Conservation (phyloP, 2,329 filamentous ascomycete genomes). For the Fusarium newnesense region DNA sequence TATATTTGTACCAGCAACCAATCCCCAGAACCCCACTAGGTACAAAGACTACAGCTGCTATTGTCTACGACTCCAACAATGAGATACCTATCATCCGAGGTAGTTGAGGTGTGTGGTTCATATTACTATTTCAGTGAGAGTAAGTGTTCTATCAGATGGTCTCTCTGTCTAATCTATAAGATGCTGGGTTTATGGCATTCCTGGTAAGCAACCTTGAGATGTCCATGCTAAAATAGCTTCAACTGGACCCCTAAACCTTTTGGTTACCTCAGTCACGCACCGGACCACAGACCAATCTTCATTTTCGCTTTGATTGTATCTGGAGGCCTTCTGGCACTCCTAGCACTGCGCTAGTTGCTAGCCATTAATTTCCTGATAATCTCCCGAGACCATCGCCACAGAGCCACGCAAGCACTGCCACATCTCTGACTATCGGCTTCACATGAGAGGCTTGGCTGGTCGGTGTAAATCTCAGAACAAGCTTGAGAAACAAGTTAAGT, state of each 20-base stretch:
- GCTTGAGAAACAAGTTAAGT: background rate
- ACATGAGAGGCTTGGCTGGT: conserved; percentile 4
- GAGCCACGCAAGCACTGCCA: conserved; percentile 33
- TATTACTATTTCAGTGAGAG: background rate
- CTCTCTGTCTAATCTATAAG: background rate
- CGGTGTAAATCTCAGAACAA: background rate
- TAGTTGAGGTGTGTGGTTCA: background rate
- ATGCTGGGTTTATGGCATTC: background rate
- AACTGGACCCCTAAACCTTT: background rate
- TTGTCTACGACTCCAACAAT: conserved; percentile 6
- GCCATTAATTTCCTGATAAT: background rate
- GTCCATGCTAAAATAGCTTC: background rate
- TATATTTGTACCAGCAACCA: conserved; percentile 34
- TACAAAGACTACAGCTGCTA: background rate
- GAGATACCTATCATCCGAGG: background rate
- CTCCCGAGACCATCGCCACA: conserved; percentile 23
- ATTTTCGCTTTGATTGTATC: background rate
- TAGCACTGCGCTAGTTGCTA: background rate
- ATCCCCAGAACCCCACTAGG: conserved; percentile 29
- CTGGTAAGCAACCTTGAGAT: background rate
- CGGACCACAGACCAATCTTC: background rate
- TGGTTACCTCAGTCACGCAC: background rate
- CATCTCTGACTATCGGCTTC: background rate
- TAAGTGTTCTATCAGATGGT: background rate
- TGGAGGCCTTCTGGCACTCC: background rate